These are phyloP conservation scores for Phylloporus sp. DNA, from an alignment of 768 basidiomycete species.

Conservation along the genomic window DNA sequence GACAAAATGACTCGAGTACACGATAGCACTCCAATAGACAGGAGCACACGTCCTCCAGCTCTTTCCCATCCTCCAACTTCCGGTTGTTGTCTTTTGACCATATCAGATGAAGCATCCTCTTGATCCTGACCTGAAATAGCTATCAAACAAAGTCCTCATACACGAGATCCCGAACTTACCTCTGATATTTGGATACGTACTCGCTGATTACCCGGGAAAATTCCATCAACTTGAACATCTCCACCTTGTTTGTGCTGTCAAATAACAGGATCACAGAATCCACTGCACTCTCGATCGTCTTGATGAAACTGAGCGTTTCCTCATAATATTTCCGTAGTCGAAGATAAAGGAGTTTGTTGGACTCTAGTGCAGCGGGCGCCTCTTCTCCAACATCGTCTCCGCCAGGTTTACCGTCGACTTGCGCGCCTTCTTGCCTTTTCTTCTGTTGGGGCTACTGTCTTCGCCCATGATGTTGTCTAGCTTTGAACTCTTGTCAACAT, in stretches of 20 bases:
- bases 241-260: conserved; percentile 80
- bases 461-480: conserved; percentile 37
- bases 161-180: conserved; percentile 34
- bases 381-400: conserved; percentile 63
- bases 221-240: conserved; percentile 81
- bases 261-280: conserved; percentile 70
- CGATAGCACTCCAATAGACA: conserved; percentile 86
- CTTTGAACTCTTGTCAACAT: conserved; percentile 44
- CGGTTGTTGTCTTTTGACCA: conserved; percentile 92
- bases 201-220: conserved; percentile 82
- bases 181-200: conserved; percentile 72
- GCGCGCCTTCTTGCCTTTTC: conserved; percentile 49
- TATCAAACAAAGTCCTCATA: conserved; percentile 2
- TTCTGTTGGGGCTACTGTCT: conserved; percentile 31
- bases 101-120: conserved; percentile 94
- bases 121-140: conserved; percentile 66
- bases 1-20: too few species aligned
- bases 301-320: conserved; percentile 83
- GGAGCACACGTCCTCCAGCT: conserved; percentile 84
- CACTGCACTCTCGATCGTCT: conserved; percentile 60
- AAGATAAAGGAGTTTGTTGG: conserved; percentile 58
- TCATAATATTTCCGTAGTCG: conserved; percentile 78
- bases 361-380: conserved; percentile 63
- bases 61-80: conserved; percentile 70
- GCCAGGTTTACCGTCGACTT: conserved; percentile 70